Conservation (phyloP, 2,329 filamentous ascomycete genomes). For the Colletotrichum chrysophilum region DNA sequence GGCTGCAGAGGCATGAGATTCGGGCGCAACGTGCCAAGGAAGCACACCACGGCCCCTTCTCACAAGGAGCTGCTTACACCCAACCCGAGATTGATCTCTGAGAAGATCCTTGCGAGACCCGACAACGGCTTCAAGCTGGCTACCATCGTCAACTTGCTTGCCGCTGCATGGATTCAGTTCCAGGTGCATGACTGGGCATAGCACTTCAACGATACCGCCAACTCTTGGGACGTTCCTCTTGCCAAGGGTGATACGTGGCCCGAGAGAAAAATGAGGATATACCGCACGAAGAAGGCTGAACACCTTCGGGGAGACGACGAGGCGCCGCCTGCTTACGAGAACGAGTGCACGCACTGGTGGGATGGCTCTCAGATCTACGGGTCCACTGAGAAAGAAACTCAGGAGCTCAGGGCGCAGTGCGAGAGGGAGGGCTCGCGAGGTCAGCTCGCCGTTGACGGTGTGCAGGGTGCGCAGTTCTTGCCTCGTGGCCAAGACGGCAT, state of each 20-base stretch:
- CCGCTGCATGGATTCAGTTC: slow-evolving; percentile 56
- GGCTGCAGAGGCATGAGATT: background rate
- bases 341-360: background rate
- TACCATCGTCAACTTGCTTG: slow-evolving; percentile 48
- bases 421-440: background rate
- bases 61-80: background rate
- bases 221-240: background rate
- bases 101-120: slow-evolving; percentile 45
- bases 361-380: background rate
- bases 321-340: background rate
- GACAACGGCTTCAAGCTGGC: slow-evolving; percentile 44
- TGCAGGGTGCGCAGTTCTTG: background rate
- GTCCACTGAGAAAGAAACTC: background rate
- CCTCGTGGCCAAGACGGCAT: background rate
- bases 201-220: slow-evolving; percentile 26
- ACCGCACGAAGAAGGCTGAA: background rate
- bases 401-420: background rate
- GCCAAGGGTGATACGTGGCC: background rate
- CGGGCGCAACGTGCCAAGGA: background rate
- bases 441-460: background rate
- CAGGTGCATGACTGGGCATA: slow-evolving; percentile 49
- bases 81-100: slow-evolving; percentile 47
- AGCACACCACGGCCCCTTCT: background rate
- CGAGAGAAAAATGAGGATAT: background rate
- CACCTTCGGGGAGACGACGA: background rate